Conservation (phyloP, 495 filamentous ascomycete genomes). For the Xylaria cubensis region DNA sequence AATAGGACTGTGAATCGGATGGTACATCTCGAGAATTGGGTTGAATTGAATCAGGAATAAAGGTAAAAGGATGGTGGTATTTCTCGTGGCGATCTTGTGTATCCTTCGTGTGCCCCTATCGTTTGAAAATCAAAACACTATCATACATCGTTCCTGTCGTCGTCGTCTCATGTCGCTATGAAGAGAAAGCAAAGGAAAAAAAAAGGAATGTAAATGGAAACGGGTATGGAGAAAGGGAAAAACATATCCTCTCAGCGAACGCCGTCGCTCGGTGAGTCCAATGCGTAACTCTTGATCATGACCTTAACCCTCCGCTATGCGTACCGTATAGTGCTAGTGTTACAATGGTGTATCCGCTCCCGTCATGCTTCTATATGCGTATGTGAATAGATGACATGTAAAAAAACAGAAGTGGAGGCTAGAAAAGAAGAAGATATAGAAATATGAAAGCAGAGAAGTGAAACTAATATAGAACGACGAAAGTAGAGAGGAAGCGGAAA, state of each 20-base stretch:
- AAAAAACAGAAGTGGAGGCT: constrained; percentile 13
- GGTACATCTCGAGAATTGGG: neutral
- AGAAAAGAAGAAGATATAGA: neutral
- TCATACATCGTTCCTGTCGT: constrained; percentile 28
- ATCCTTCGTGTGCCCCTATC: constrained; percentile 3
- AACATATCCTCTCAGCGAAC: constrained; percentile 20
- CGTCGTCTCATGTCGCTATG: constrained; percentile 23
- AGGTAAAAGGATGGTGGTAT: constrained; percentile 18
- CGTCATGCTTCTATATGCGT: constrained; percentile 27
- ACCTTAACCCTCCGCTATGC: neutral
- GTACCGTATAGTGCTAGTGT: constrained; percentile 15
- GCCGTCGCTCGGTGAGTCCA: constrained; percentile 16
- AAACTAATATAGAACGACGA: constrained; percentile 11
- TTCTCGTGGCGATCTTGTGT: constrained; percentile 5
- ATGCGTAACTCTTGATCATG: constrained; percentile 19
- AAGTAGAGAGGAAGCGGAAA: constrained; percentile 8
- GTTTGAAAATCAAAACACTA: constrained; percentile 9
- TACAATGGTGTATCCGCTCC: constrained; percentile 26
- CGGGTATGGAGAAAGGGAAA: constrained; percentile 20
- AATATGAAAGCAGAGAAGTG: constrained; percentile 1
- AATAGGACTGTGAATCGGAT: neutral
- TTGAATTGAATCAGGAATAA: neutral
- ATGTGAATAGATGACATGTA: constrained; percentile 9
- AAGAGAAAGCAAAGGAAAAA: constrained; percentile 2
- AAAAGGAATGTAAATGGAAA: constrained; percentile 12